Base-by-base conservation (phyloP, 75 land plant genomes). In the Cunninghamia lanceolata region DNA sequence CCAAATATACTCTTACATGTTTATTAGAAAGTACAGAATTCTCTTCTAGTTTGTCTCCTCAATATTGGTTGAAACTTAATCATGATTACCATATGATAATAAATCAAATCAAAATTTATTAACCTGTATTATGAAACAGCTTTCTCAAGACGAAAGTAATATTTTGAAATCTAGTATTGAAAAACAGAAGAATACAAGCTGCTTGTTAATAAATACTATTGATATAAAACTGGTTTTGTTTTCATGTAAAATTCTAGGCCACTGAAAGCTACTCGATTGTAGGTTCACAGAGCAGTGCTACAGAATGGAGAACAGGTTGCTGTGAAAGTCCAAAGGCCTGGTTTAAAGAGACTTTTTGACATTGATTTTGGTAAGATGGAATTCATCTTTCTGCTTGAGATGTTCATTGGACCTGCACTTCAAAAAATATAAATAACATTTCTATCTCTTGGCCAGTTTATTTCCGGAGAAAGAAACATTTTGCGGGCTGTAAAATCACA, bases 251-350 rank as follows among this genome's bases (percentile, higher is more conserved):
- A 45, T 80, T 28, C 45, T 30, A 80, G 14, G n/a, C 82, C 46
- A 45, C 46, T 80, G 34, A 80, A 25, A n/a, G 82, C 15, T 45
- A 43, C 47, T 43, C 4, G 13, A 10, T 80, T 45, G n/a, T 86
- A 98, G 99, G 99, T 98, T 32, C 99, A 98, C 84, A 92, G 99
- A 78, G 99, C 99, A 14, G 87, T 98, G 77, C 91, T 98, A 36
- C 95, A 91, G 86, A 96, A 93, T 91, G 99, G 99, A 77, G 99
- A 98, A 86, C 88, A 89, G 88, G 99, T 98, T 30, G 99, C 91
- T 78, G 94, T 98, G 54, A 98, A 98, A 88, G 94, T 98, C 73
- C 99, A 98, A 87, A 95, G 99, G 88, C 97, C 99, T 87, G 99
- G 99, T 7, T 91, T 98, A 73, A 98, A 91, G 91, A 94, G 90